Base-by-base conservation (phyloP, 805 yeast species). In the Starmerella khaoyaiensis region DNA sequence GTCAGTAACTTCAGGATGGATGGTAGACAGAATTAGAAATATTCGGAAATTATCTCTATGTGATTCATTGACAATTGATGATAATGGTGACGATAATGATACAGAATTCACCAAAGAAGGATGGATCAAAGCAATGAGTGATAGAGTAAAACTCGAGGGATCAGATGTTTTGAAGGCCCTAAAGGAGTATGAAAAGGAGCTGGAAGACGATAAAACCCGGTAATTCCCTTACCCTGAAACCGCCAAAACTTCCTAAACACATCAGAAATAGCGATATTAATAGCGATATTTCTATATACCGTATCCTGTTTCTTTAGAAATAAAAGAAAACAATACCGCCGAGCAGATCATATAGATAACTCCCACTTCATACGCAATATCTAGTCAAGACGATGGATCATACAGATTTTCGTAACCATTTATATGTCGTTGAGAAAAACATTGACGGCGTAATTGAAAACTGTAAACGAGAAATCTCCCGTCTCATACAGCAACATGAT, bases 11-110 rank as follows among this genome's bases (percentile, higher is more conserved):
- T 45, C 53, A 15, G 59, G 54, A 4, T 58, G 56, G 57, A 48
- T 44, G 42, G 36, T 57, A 12, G 60, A 58, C 21, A 45, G 59
- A n/a, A 58, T 58, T 26, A 43, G 53, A 3, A 40, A 37, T 14
- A 21, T 49, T 31, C 44, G 60, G 15, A 28, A 31, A 11, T 31
- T 26, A 4, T 21, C 40, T 11, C 18, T 20, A 12, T 57, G 61
- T 36, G 61, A 55, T 36, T 39, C 48, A 6, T 15, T 36, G 24
- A 10, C 12, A 9, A n/a, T 36, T 10, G 6, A 16, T 3, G 24
- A 15, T 10, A 14, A 19, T 17, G 15, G 24, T 17, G 14, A 15
- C 6, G n/a, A 21, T 15, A 30, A 23, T 16, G 39, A 36, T 24
- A 17, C 11, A 5, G 20, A 18, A 8, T n/a, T 11, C 4, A 5